A percentile compares a stretch with the other conserved stretches of the same genome.
Conservation (phyloP, 2,329 filamentous ascomycete species). For the Pseudogymnoascus sp. region DNA sequence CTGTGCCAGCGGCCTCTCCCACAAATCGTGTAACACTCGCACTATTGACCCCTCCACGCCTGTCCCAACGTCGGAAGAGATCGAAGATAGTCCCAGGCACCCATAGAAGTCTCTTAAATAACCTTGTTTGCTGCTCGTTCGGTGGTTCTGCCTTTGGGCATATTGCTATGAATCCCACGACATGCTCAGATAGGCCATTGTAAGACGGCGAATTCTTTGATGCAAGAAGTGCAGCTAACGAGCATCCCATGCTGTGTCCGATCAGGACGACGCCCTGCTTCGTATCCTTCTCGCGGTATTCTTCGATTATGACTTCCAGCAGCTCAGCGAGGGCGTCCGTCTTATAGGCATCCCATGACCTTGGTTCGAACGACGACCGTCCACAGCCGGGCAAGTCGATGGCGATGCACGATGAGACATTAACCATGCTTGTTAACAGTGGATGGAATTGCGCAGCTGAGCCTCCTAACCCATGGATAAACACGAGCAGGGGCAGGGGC, state of each 20-base stretch:
- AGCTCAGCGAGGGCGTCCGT: constrained; percentile 70
- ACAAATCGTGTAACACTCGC: constrained; percentile 74
- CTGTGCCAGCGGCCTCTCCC: constrained; percentile 57
- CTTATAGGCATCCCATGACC: constrained; percentile 70
- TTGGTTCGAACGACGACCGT: constrained; percentile 66
- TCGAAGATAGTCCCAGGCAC: constrained; percentile 70
- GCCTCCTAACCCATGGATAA: constrained; percentile 89
- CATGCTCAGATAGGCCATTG: constrained; percentile 51
- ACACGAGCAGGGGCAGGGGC: constrained; percentile 78
- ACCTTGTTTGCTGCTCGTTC: constrained; percentile 44
- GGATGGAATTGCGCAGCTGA: constrained; percentile 83
- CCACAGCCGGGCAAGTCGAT: constrained; percentile 91
- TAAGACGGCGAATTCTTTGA: constrained; percentile 43
- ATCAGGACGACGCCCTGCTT: constrained; percentile 72
- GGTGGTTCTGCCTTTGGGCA: constrained; percentile 68
- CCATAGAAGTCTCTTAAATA: constrained; percentile 53
- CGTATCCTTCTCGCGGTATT: constrained; percentile 58
- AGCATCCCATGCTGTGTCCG: constrained; percentile 86
- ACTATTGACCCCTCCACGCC: constrained; percentile 70
- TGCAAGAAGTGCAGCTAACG: constrained; percentile 67
- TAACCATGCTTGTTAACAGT: constrained; percentile 72
- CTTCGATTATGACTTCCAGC: constrained; percentile 66
- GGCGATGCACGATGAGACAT: constrained; percentile 76
- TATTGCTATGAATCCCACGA: constrained; percentile 73
- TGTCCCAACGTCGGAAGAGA: constrained; percentile 70